phyloP scores from a whole-genome alignment of 2,329 filamentous ascomycete species.

The Aureobasidium sp. region DNA sequence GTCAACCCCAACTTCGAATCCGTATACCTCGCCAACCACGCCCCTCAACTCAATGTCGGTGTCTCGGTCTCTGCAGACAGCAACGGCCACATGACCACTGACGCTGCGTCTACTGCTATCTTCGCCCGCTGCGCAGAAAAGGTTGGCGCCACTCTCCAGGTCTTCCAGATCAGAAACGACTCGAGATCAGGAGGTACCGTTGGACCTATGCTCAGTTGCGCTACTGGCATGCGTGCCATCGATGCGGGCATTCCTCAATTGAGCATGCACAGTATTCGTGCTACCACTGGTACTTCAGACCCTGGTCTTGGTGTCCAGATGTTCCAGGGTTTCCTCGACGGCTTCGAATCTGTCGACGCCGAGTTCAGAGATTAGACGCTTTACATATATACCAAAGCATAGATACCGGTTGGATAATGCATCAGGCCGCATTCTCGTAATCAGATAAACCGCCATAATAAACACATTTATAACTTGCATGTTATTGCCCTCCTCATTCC shows the following conservation, averaged over 20 bases:
- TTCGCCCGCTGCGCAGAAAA: slow-evolving; percentile 71
- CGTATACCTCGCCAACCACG: slow-evolving; percentile 76
- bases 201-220: slow-evolving; percentile 78
- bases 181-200: slow-evolving; percentile 83
- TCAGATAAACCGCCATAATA: neutral
- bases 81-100: slow-evolving; percentile 95
- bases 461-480: neutral
- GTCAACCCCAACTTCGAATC: slow-evolving; percentile 88
- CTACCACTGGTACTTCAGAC: slow-evolving; percentile 77
- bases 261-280: slow-evolving; percentile 88
- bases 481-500: no score
- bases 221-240: slow-evolving; percentile 71
- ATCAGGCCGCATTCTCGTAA: neutral
- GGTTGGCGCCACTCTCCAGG: slow-evolving; percentile 61
- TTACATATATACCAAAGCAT: neutral
- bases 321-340: slow-evolving; percentile 82
- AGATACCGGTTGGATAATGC: neutral
- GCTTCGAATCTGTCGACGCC: slow-evolving; percentile 73
- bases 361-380: slow-evolving; percentile 52
- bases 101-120: slow-evolving; percentile 74
- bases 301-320: slow-evolving; percentile 80
- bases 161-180: slow-evolving; percentile 95
- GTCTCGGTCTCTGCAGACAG: slow-evolving; percentile 71
- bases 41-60: slow-evolving; percentile 81
- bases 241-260: slow-evolving; percentile 87